A percentile compares a stretch with the other conserved stretches of the same genome.
These are phyloP conservation scores for Cryptosporidium felis DNA, from an alignment of 169 alveolate genomes.

Conservation along the genomic window DNA sequence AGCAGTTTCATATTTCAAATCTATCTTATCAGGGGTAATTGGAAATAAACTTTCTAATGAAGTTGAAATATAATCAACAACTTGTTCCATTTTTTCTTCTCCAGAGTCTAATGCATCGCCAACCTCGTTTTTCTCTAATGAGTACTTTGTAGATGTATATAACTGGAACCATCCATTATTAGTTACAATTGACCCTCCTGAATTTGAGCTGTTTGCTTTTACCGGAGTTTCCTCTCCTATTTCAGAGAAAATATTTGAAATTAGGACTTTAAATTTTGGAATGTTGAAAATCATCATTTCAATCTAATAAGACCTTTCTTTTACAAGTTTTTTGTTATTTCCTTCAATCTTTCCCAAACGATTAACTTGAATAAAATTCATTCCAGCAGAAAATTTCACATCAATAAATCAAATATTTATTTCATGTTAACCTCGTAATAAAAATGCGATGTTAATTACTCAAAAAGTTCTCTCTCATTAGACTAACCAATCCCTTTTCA, in stretches of 20 bases:
- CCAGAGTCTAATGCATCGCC: neutral
- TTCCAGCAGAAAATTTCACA: too few species aligned
- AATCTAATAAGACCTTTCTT: too few species aligned
- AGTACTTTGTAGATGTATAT: slow-evolving; percentile 19
- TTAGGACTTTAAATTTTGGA: slow-evolving; percentile 5
- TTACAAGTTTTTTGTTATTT: too few species aligned
- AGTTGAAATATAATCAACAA: neutral
- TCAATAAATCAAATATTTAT: too few species aligned
- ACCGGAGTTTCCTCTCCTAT: slow-evolving; percentile 1
- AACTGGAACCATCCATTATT: slow-evolving; percentile 65
- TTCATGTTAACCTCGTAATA: too few species aligned
- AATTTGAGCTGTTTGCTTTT: neutral
- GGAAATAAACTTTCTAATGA: slow-evolving; percentile 10
- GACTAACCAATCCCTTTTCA: too few species aligned
- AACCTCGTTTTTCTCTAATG: neutral
- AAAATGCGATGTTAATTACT: too few species aligned
- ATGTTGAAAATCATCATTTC: neutral
- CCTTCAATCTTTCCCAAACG: too few species aligned
- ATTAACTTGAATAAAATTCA: too few species aligned
- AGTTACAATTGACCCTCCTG: neutral
- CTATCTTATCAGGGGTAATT: neutral
- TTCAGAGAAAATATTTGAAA: neutral
- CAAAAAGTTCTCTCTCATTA: too few species aligned
- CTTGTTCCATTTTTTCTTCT: neutral
- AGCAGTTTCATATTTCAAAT: neutral